Evolutionary conservation across 768 basidiomycete genomes (phyloP), one percentile per base, ranked within the genome.

Genomic region (Infundibulicybe gibba): DNA sequence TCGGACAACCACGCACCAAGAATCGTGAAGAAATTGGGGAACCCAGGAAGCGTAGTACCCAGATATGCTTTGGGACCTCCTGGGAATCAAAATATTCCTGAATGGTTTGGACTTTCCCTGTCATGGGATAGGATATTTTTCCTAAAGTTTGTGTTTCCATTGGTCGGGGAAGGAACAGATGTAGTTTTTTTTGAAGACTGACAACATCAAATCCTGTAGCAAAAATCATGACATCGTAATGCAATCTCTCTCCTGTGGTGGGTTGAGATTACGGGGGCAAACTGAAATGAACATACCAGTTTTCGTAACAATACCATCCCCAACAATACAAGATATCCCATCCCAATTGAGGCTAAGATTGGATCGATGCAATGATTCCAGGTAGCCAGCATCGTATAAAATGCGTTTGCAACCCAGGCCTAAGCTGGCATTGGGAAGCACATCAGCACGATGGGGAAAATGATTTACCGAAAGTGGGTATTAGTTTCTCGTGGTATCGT

Each of bases 401-500:
- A 79, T 54, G n/a, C 82, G 75, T 58, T 77, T 80, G 54, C 80
- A 82, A 2, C 80, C 80, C 33, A 71, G 57, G 19, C 65, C 77
- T 80, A 25, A 3, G 8, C 25, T 3, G 8, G 25, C 25, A 25
- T 25, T 8, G 8, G 42, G 20, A 32, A 5, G 33, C 12, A 40
- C 31, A 9, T 13, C 41, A 21, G 16, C 16, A 21, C 25, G 12
- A 25, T n/a, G 19, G 5, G 30, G 16, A 30, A 20, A 16, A 21
- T 15, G 8, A 49, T 70, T 43, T 50, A 79, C 79, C 65, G 56
- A 74, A 77, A 6, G 62, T 62, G 1, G 82, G 83, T 35, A 79
- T 64, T 13, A 85, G 59, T 13, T 63, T 34, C 1, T 67, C 55
- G 33, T 66, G 69, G 50, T 79, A 74, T 49, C 76, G 60, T 42